Percentiles rank a stretch among this genome's conserved stretches.
Conservation (phyloP, 2,329 filamentous ascomycete genomes). For the Chaetomium strumarium region DNA sequence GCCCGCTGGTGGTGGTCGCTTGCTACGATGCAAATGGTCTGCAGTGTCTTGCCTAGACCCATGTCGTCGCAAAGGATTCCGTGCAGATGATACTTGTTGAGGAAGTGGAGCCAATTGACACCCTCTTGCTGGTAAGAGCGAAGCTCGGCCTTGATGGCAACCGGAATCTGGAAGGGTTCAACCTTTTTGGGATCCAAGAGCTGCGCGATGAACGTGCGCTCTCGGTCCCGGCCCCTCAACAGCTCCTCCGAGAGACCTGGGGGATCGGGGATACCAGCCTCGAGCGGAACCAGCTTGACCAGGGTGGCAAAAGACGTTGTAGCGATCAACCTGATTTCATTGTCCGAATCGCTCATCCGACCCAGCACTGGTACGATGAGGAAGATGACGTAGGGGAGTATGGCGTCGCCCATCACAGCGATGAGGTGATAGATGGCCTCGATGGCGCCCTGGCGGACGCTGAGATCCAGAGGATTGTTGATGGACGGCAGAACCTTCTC, state of each 20-base stretch:
- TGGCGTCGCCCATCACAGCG: constrained; percentile 94
- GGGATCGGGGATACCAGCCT: constrained; percentile 94
- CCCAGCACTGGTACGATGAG: constrained; percentile 94
- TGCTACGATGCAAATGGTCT: constrained; percentile 95
- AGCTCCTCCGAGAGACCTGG: constrained; percentile 86
- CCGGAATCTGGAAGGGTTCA: constrained; percentile 86
- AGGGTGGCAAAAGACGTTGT: constrained; percentile 96
- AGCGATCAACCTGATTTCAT: constrained; percentile 86
- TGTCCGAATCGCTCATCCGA: constrained; percentile 97
- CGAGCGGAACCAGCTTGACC: constrained; percentile 92
- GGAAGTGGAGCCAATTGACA: constrained; percentile 96
- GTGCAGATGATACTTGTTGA: constrained; percentile 96
- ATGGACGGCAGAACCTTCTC: constrained; percentile 89
- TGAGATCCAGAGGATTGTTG: constrained; percentile 81
- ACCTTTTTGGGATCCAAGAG: constrained; percentile 96
- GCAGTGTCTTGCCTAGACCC: constrained; percentile 95
- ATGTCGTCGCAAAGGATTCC: constrained; percentile 99
- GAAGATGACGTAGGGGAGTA: constrained; percentile 97
- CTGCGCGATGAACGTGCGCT: constrained; percentile 93
- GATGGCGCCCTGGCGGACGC: constrained; percentile 86
- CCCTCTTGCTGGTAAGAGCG: constrained; percentile 97
- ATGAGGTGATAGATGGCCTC: constrained; percentile 97
- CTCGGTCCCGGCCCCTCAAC: constrained; percentile 82
- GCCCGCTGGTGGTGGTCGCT: constrained; percentile 93
- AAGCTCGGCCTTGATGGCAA: constrained; percentile 93